These are phyloP conservation scores for Stagonosporopsis rhizophila DNA, from an alignment of 2,329 filamentous ascomycete species.

Conservation along the genomic window DNA sequence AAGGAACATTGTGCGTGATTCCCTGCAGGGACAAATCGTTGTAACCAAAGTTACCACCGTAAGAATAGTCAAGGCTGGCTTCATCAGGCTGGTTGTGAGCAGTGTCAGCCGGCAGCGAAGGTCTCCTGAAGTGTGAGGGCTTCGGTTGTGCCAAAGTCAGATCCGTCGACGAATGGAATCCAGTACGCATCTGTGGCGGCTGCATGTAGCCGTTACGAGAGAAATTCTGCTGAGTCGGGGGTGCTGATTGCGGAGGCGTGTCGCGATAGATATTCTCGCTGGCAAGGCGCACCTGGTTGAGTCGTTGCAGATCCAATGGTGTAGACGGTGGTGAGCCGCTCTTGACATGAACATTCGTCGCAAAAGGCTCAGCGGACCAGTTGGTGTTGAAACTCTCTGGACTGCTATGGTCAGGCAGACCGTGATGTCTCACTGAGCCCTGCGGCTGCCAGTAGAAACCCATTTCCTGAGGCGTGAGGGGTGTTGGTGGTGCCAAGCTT, in stretches of 20 bases:
- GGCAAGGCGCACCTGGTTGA: constrained; percentile 38
- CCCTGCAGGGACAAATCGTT: constrained; percentile 40
- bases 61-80: constrained; percentile 33
- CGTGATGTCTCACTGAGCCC: constrained; percentile 36
- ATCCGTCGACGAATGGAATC: constrained; percentile 46
- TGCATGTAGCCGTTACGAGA: constrained; percentile 48
- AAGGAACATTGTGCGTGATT: constrained; percentile 44
- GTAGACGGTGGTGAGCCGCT: constrained; percentile 55
- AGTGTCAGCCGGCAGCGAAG: constrained; percentile 43
- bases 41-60: constrained; percentile 36
- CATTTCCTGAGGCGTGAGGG: constrained; percentile 53
- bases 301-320: constrained; percentile 46
- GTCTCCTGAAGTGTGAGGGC: constrained; percentile 46
- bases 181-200: constrained; percentile 41
- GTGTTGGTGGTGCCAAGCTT: constrained; percentile 57
- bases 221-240: constrained; percentile 58
- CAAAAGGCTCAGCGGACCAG: constrained; percentile 49
- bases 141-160: constrained; percentile 46
- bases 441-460: constrained; percentile 53
- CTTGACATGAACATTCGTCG: constrained; percentile 40
- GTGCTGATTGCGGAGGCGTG: constrained; percentile 59
- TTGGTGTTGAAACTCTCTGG: constrained; percentile 47
- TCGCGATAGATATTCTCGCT: constrained; percentile 51
- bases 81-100: constrained; percentile 36
- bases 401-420: constrained; percentile 49